These are phyloP conservation scores for Leccinum proliferum DNA, from an alignment of 1,284 basidiomycete genomes.

Conservation along the genomic window DNA sequence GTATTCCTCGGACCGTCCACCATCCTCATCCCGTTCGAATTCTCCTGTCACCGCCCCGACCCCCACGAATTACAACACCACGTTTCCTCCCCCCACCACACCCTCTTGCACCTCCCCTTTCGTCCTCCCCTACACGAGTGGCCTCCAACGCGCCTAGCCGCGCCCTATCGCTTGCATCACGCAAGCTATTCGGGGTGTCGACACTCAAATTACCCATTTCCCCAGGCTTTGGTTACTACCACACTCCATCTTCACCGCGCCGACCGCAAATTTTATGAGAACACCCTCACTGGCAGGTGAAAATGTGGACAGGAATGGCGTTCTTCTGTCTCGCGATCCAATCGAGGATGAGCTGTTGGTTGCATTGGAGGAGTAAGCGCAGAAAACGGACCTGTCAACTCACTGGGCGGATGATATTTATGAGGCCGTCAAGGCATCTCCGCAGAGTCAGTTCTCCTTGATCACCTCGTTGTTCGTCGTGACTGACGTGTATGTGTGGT, in stretches of 20 bases:
- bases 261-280: constrained; percentile 42
- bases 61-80: constrained; percentile 35
- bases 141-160: constrained; percentile 77
- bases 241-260: constrained; percentile 45
- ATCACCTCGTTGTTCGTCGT: background rate
- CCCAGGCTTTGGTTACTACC: constrained; percentile 33
- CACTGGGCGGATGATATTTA: constrained; percentile 94
- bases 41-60: constrained; percentile 23
- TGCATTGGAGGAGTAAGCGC: constrained; percentile 81
- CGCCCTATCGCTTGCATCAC: constrained; percentile 85
- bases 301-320: constrained; percentile 24
- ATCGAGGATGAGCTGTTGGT: constrained; percentile 77
- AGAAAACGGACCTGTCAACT: constrained; percentile 92
- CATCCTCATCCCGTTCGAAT: constrained; percentile 18
- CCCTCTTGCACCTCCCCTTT: constrained; percentile 41
- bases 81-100: constrained; percentile 61
- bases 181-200: constrained; percentile 77
- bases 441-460: constrained; percentile 54
- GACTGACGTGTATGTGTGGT: constrained; percentile 3
- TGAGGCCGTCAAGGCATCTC: constrained; percentile 71
- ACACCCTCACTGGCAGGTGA: constrained; percentile 31
- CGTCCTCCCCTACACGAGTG: constrained; percentile 59
- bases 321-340: constrained; percentile 50
- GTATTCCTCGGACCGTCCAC: constrained; percentile 25
- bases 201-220: constrained; percentile 36